Conservation (phyloP, 768 basidiomycete genomes). For the Agaricus subrufescens region DNA sequence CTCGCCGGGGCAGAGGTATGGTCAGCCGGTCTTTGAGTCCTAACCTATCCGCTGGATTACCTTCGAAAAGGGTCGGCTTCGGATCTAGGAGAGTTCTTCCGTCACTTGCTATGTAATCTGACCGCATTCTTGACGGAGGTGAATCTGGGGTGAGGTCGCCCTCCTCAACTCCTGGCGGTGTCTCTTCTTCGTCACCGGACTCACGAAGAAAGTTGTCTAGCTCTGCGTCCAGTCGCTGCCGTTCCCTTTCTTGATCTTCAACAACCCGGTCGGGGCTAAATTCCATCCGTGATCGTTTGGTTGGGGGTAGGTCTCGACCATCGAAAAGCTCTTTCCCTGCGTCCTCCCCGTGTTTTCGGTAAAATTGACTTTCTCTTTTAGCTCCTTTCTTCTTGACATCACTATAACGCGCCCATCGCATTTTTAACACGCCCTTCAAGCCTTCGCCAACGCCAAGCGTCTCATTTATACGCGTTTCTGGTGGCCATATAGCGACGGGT, state of each 20-base stretch:
- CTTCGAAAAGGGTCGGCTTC: neutral
- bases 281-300: slow-evolving; percentile 27
- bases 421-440: slow-evolving; percentile 57
- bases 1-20: slow-evolving; percentile 39
- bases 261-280: slow-evolving; percentile 15
- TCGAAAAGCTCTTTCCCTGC: slow-evolving; percentile 59
- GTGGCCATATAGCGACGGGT: slow-evolving; percentile 73
- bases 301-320: slow-evolving; percentile 28
- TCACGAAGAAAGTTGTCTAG: slow-evolving; percentile 63
- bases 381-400: slow-evolving; percentile 82
- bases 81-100: slow-evolving; percentile 50
- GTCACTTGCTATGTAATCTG: slow-evolving; percentile 52
- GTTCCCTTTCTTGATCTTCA: slow-evolving; percentile 28
- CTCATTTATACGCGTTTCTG: slow-evolving; percentile 70
- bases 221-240: slow-evolving; percentile 56
- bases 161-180: slow-evolving; percentile 5
- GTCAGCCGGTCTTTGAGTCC: slow-evolving; percentile 30
- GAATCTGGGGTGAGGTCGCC: slow-evolving; percentile 26
- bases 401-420: slow-evolving; percentile 70
- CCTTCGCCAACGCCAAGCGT: slow-evolving; percentile 69
- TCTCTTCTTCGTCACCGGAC: slow-evolving; percentile 23
- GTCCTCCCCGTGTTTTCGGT: slow-evolving; percentile 62
- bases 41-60: slow-evolving; percentile 1
- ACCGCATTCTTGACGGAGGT: slow-evolving; percentile 64
- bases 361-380: slow-evolving; percentile 69